Base-by-base conservation (phyloP, 352 stramenopile genomes). In the Phytophthora constricta region DNA sequence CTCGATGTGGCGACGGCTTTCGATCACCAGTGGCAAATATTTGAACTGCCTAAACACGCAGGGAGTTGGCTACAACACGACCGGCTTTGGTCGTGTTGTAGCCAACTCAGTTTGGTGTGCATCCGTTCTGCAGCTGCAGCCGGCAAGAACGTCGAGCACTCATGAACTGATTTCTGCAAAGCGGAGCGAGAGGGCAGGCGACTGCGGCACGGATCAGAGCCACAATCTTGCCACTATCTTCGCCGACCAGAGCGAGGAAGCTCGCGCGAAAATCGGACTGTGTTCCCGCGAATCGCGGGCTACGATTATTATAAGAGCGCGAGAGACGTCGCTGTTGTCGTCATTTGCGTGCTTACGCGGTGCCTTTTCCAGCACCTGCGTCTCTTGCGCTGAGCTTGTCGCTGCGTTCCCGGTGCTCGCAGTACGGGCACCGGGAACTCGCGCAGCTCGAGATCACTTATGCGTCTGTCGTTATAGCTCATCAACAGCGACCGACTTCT, bases 101-200 rank as follows among this genome's bases (percentile, higher is more conserved):
- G 58, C 64, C 64, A 68, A 37, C 63, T 61, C 17, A 60, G 5
- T 66, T 52, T 54, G 47, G 48, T 27, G 13, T 19, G 48, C 51
- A 68, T 72, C 68, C 60, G 58, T 68, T 72, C 52, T 43, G 42
- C 68, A 68, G 43, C 64, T 61, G 63, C 58, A 76, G 58, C 46
- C 55, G 51, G 60, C 34, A 55, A 42, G 43, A 31, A 37, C 7
- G 31, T 11, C 31, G 7, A 37, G 31, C 31, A 37, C 31, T 37
- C 31, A 37, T 37, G 31, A 1, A 58, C n/a, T 17, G 13, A 5
- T 50, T 51, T 31, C 41, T 37, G 22, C 19, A 23, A 23, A 37
- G 64, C 28, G 54, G 46, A 71, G 51, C 58, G 62, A 72, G 62
- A 68, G 56, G 42, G 31, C 34, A 53, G 61, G 25, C 50, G 34